Conservation (phyloP, 139 green algal species). For the Picochlorum sp. region DNA sequence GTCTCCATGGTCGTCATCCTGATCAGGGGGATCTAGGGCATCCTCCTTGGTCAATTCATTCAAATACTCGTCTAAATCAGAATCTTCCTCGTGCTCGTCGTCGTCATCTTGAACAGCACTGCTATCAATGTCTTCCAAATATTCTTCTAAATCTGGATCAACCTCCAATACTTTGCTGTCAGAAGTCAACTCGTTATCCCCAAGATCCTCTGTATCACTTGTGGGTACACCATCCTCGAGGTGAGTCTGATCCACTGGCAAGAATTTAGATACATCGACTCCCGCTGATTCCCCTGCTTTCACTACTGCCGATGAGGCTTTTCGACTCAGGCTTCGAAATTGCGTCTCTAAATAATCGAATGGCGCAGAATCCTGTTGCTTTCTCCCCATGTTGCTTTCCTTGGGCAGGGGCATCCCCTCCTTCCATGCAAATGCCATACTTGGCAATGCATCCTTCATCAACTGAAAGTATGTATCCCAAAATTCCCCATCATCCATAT, state of each 20-base stretch:
- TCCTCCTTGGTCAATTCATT: conserved; percentile 33
- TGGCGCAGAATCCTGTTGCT: conserved; percentile 4
- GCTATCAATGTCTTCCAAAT: conserved; percentile 33
- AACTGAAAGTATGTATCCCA: conserved; percentile 77
- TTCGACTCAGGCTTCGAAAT: conserved; percentile 16
- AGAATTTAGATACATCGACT: conserved; percentile 15
- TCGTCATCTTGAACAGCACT: conserved; percentile 17
- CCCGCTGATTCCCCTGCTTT: neutral
- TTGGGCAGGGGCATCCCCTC: conserved; percentile 13
- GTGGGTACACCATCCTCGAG: conserved; percentile 6
- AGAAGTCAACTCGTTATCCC: neutral
- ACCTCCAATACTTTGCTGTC: conserved; percentile 22
- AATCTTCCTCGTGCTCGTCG: conserved; percentile 18
- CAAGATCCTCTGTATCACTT: conserved; percentile 2
- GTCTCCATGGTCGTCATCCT: neutral
- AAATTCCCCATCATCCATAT: conserved; percentile 69
- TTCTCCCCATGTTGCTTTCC: neutral
- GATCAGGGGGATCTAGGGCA: neutral
- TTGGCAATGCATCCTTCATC: conserved; percentile 28
- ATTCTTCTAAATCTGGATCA: conserved; percentile 52
- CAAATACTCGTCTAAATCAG: conserved; percentile 54
- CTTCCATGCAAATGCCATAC: conserved; percentile 16
- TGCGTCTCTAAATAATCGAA: conserved; percentile 15
- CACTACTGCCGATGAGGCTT: conserved; percentile 14
- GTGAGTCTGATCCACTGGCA: neutral